A percentile compares a stretch with the other conserved stretches of the same genome.
phyloP scores from a whole-genome alignment of 169 alveolate species.

The Perkinsus olseni region DNA sequence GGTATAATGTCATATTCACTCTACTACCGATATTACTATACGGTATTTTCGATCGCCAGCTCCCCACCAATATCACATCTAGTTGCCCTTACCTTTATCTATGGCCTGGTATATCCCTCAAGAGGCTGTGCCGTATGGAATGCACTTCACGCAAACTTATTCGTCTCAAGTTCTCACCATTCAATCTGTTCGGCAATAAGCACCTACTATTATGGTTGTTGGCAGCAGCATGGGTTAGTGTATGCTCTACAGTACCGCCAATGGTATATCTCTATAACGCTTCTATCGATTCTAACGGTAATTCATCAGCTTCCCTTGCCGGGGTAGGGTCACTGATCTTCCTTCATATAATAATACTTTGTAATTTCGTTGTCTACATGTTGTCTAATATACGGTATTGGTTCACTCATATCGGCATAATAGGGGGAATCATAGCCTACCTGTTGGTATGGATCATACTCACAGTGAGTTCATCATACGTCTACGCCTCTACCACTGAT shows the following conservation, averaged over 20 bases:
- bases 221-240: not conserved
- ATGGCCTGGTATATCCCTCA: not conserved
- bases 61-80: constrained; percentile 48
- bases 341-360: not conserved
- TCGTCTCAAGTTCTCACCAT: not conserved
- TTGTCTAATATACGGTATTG: not conserved
- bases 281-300: not conserved
- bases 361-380: not conserved
- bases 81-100: constrained; percentile 47
- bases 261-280: not conserved
- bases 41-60: constrained; percentile 54
- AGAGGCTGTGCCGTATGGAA: not conserved
- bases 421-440: not conserved
- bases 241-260: not conserved
- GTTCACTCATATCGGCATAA: not conserved
- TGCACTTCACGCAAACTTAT: not conserved
- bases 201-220: not conserved
- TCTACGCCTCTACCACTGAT: no score
- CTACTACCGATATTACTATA: constrained; percentile 51
- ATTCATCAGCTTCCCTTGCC: not conserved
- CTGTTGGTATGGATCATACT: no score
- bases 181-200: not conserved
- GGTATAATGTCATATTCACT: constrained; percentile 52
- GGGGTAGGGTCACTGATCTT: not conserved
- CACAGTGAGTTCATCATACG: not conserved